A percentile compares a stretch with the other conserved stretches of the same genome.
Evolutionary conservation across 2,329 filamentous ascomycete species (phyloP).

Genomic region (Paradendryphiella salina): DNA sequence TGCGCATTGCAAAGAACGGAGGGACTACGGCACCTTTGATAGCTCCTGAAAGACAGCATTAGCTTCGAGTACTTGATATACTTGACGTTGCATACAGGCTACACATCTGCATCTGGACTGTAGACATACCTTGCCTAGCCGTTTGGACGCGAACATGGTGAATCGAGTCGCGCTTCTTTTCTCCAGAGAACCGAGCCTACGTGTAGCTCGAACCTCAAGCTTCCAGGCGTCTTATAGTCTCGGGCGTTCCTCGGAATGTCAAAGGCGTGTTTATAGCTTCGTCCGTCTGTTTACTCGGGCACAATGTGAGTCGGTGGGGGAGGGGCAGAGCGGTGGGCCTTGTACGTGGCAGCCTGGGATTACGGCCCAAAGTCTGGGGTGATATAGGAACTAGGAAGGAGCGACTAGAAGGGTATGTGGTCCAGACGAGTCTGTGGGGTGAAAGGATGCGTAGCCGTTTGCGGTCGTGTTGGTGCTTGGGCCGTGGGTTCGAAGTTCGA

Average conservation of each 20-base stretch:
- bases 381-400: not conserved
- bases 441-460: not conserved
- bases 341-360: constrained; percentile 2
- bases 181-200: not conserved
- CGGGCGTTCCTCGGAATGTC: not conserved
- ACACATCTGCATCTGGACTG: not conserved
- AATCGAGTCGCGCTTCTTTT: not conserved
- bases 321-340: constrained; percentile 10
- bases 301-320: constrained; percentile 3
- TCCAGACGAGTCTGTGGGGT: not conserved
- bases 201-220: not conserved
- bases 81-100: not conserved
- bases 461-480: not conserved
- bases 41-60: constrained; percentile 19
- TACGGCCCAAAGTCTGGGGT: not conserved
- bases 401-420: not conserved
- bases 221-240: not conserved
- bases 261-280: not conserved
- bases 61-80: not conserved
- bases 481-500: constrained; percentile 4
- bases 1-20: not conserved
- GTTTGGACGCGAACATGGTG: constrained; percentile 56
- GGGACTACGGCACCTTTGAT: constrained; percentile 22
- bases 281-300: not conserved
- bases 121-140: constrained; percentile 52